phyloP scores from a whole-genome alignment of 352 stramenopile species.

The Pilasporangium apinafurcum region DNA sequence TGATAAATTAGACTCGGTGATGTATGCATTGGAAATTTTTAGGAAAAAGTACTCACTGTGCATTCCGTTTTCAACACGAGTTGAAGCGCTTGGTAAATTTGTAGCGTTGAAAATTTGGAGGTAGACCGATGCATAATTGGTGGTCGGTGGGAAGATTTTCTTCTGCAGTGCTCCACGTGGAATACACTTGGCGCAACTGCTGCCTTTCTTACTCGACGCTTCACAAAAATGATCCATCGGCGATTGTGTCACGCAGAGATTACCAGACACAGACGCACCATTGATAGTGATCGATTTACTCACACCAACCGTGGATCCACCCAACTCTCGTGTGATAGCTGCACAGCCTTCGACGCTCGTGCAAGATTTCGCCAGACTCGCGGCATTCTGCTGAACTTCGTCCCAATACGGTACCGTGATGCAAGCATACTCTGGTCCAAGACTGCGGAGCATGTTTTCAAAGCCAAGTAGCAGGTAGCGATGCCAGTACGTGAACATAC shows the following conservation, averaged over 20 bases:
- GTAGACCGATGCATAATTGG: slow-evolving; percentile 33
- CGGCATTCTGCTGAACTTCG: slow-evolving; percentile 21
- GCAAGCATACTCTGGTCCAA: slow-evolving; percentile 28
- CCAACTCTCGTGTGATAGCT: slow-evolving; percentile 25
- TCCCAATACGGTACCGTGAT: slow-evolving; percentile 67
- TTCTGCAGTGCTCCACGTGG: slow-evolving; percentile 9
- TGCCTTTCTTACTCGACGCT: slow-evolving; percentile 12
- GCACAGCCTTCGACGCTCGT: slow-evolving; percentile 24
- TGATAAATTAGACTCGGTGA: neutral
- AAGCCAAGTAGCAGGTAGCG: slow-evolving; percentile 53
- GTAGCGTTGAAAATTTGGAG: slow-evolving; percentile 35
- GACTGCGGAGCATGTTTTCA: slow-evolving; percentile 67
- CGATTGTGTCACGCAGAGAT: slow-evolving; percentile 17
- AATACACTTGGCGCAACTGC: slow-evolving; percentile 27
- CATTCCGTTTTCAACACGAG: slow-evolving; percentile 26
- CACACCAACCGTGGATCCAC: slow-evolving; percentile 9
- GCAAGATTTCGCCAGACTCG: slow-evolving; percentile 13
- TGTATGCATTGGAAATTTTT: no score
- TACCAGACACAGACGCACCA: slow-evolving; percentile 6
- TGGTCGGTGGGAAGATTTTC: slow-evolving; percentile 18
- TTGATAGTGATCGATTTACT: slow-evolving; percentile 19
- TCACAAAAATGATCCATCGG: slow-evolving; percentile 47
- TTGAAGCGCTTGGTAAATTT: slow-evolving; percentile 13
- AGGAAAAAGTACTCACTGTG: slow-evolving; percentile 31
- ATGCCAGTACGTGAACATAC: slow-evolving; percentile 77